Percentiles rank a stretch among this genome's conserved stretches.
Conservation (phyloP, 2,329 filamentous ascomycete genomes). For the Penicillium sp. region DNA sequence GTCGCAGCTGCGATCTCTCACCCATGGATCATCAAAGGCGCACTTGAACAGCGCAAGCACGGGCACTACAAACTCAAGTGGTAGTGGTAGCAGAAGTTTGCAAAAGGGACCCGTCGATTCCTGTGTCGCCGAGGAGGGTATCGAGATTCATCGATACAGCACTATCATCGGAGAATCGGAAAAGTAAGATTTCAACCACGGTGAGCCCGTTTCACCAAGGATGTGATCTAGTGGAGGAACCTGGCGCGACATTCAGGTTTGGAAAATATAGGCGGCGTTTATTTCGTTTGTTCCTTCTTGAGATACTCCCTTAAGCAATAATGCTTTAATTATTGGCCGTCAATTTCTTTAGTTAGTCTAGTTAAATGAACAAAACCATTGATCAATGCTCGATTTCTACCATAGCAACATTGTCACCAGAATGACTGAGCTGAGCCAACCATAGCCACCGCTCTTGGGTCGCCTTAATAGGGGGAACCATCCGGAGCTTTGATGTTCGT, state of each 20-base stretch:
- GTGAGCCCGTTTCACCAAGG: not conserved
- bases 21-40: conserved; percentile 18
- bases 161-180: conserved; percentile 10
- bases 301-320: conserved; percentile 9
- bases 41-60: conserved; percentile 18
- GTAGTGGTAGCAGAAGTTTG: conserved; percentile 1
- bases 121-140: conserved; percentile 7
- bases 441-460: not conserved
- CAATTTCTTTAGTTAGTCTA: not conserved
- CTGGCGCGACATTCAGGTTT: not conserved
- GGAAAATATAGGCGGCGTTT: not conserved
- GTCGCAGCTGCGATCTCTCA: conserved; percentile 26
- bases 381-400: not conserved
- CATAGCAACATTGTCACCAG: not conserved
- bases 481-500: too few species aligned
- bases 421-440: not conserved
- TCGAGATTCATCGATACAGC: conserved; percentile 19
- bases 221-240: not conserved
- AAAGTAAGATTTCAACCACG: not conserved
- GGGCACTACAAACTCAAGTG: conserved; percentile 9
- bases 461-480: not conserved
- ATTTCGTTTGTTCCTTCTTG: not conserved
- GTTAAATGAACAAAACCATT: not conserved
- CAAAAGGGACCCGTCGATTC: conserved; percentile 12
- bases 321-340: not conserved